Base-by-base conservation (phyloP, 352 stramenopile species). In the Aphanomyces astaci region DNA sequence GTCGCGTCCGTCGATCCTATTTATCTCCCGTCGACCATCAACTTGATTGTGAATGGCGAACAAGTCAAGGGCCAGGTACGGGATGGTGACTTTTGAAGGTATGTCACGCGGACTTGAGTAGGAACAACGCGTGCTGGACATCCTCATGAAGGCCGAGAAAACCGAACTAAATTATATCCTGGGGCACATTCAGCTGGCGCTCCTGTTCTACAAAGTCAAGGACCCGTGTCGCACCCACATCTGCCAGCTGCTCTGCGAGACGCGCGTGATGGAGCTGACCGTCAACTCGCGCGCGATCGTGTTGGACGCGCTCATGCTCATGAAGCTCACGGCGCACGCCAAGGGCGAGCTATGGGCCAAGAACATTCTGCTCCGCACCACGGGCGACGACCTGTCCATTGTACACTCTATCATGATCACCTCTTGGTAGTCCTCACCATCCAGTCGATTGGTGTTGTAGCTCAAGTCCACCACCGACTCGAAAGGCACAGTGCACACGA, bases 201-300 rank as follows among this genome's bases (percentile, higher is more conserved):
- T 98, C 57, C 80, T 99, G 1, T 97, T 99, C 72, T 98, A 98
- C 81, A 99, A 99, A 80, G 94, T 99, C 55, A 99, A 99, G 73
- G 84, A 94, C 63, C 78, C 90, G 48, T 94, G 87, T 66, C 88
- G 96, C 31, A 98, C 96, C 31, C 82, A 97, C 30, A 81, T 99
- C 2, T 87, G 98, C 57, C 87, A 98, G 73, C 73, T 99, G 43
- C 77, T 99, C 1, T 97, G 94, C 45, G 87, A 95, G 0, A 96
- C 95, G 51, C 83, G 96, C 3, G 76, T 98, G 13, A 84, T 88
- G 0, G 92, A 97, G 49, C 77, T 98, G n/a, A 96, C 86, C 0
- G 81, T 98, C 53, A 90, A 88, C 43, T 96, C 90, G 28, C 84
- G 93, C 17, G 95, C 96, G 10, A 85, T 98, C 30, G 71, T 98